These are phyloP conservation scores for Bryum argenteum DNA, from an alignment of 225 moss, liverwort and hornwort genomes.

Conservation along the genomic window DNA sequence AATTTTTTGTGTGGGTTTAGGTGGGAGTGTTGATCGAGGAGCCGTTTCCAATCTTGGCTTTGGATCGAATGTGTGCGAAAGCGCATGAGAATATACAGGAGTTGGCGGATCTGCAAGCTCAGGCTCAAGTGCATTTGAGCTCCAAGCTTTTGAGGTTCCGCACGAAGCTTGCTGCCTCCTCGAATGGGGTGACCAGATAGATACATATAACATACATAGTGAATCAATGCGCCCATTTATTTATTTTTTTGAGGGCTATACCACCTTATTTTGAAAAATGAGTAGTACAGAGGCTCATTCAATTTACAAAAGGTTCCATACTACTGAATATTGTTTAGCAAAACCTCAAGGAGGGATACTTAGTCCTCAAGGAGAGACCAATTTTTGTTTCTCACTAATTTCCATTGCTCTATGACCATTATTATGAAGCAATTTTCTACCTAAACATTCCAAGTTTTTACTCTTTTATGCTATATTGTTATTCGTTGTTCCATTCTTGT, in stretches of 20 bases:
- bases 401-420: no score
- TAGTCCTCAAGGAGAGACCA: no score
- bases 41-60: slow-evolving; percentile 65
- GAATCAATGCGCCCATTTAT: background rate
- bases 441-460: no score
- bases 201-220: background rate
- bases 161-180: slow-evolving; percentile 33
- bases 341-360: no score
- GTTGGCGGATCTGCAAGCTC: slow-evolving; percentile 43
- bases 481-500: no score
- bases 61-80: slow-evolving; percentile 68
- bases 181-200: slow-evolving; percentile 39
- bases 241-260: background rate
- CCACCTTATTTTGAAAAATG: no score
- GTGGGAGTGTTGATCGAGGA: slow-evolving; percentile 74
- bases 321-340: no score
- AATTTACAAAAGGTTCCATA: no score
- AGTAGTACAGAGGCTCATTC: no score
- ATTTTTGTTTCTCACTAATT: no score
- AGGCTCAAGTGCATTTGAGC: slow-evolving; percentile 52
- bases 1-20: slow-evolving; percentile 31
- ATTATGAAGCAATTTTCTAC: no score
- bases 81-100: slow-evolving; percentile 58
- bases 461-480: no score
- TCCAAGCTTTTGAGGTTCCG: slow-evolving; percentile 30